Percentiles rank a stretch among this genome's conserved stretches.
These are phyloP conservation scores for Geranium incanum DNA, from an alignment of 441 rosid genomes.

Conservation along the genomic window DNA sequence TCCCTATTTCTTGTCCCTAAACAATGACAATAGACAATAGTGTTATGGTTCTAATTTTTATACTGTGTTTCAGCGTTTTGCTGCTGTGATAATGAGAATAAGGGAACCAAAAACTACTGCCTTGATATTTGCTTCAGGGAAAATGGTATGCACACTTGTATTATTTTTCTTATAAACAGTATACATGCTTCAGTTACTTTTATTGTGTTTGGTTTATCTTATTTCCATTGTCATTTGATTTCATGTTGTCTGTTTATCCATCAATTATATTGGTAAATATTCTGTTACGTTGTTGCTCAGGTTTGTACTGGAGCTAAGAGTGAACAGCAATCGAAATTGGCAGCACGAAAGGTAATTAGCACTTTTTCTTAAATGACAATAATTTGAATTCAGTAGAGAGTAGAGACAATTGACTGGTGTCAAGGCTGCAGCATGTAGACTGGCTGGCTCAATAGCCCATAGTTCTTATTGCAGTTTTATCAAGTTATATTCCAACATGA, in stretches of 20 bases:
- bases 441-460: background rate
- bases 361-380: background rate
- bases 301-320: slow-evolving; percentile 84
- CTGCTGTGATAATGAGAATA: slow-evolving; percentile 86
- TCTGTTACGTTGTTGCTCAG: slow-evolving; percentile 24
- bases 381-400: no score
- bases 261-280: background rate
- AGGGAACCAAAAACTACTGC: slow-evolving; percentile 81
- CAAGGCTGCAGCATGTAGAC: background rate
- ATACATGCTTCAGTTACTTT: no score
- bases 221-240: no score
- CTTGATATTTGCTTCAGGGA: slow-evolving; percentile 76
- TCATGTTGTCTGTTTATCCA: background rate
- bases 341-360: slow-evolving; percentile 59
- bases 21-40: no score
- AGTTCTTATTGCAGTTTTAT: no score
- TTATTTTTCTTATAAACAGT: background rate
- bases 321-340: slow-evolving; percentile 64
- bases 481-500: background rate
- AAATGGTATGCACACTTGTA: slow-evolving; percentile 48
- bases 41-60: background rate
- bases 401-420: no score
- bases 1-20: no score
- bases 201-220: no score
- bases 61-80: slow-evolving; percentile 58